phyloP scores from a whole-genome alignment of 768 basidiomycete species.

The Kwoniella sp. region DNA sequence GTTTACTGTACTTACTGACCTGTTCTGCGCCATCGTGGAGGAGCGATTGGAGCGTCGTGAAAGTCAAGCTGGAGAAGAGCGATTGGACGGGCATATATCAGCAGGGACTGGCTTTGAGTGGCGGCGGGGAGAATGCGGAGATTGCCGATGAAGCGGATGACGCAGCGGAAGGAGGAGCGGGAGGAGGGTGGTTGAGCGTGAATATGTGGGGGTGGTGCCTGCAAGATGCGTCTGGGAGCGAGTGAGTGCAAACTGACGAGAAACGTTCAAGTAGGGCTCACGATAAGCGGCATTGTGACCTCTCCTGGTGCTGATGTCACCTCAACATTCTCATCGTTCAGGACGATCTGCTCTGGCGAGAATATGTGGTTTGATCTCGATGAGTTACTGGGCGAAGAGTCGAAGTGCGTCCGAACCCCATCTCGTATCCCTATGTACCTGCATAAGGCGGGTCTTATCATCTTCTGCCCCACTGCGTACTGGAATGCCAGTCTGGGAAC shows the following conservation, averaged over 20 bases:
- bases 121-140: neutral
- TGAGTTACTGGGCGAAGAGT: constrained; percentile 3
- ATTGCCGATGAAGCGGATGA: neutral
- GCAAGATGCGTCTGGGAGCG: constrained; percentile 4
- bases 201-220: constrained; percentile 31
- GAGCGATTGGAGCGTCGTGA: constrained; percentile 18
- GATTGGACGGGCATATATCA: constrained; percentile 3
- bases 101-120: neutral
- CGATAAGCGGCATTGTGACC: too few species aligned
- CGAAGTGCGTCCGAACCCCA: constrained; percentile 5
- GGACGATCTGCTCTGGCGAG: constrained; percentile 18
- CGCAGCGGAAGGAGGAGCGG: neutral
- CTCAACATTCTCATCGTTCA: too few species aligned
- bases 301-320: too few species aligned
- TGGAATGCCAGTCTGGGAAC: too few species aligned
- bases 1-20: constrained; percentile 16
- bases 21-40: constrained; percentile 17
- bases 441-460: too few species aligned
- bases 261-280: too few species aligned
- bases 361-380: constrained; percentile 23
- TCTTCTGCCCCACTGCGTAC: too few species aligned
- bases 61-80: neutral
- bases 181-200: constrained; percentile 11
- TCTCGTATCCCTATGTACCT: too few species aligned
- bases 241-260: constrained; percentile 13